Evolutionary conservation across 2,329 filamentous ascomycete species (phyloP), one percentile per base, ranked within the genome.

Genomic region (Epicoccum nigrum): DNA sequence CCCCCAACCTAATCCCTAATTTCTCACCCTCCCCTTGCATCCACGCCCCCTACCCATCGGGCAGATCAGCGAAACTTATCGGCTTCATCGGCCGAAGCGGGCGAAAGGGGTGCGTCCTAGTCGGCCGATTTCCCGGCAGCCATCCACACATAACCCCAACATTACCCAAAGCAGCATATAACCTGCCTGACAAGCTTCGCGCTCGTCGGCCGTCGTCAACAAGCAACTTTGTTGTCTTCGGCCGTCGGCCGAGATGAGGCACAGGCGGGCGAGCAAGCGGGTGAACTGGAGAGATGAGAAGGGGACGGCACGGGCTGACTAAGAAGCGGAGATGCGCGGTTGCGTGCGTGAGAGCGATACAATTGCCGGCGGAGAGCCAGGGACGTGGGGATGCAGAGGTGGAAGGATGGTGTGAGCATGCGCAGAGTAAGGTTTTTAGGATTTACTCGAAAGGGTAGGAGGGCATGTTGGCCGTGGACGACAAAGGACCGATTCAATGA

Each of bases 51-150:
- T 3, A 25, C 6, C 16, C 4, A 34, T 43, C 39, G 45, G 45
- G 13, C 45, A 31, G 25, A 43, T 27, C 25, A 23, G 38, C 37
- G 25, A 37, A 35, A n/a, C 23, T 16, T 31, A 15, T 42, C 38
- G 49, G 49, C 21, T 17, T 12, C 35, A 37, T 51, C 48, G 37
- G 48, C 48, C 48, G 48, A 51, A 47, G 30, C 40, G 39, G 46
- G 23, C 46, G 20, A 39, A 35, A 20, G 9, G 9, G 13, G 16
- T 38, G 35, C 32, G 38, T 16, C 33, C 17, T 40, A 43, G 38
- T 52, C 49, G 49, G 49, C 49, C 43, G 49, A 52, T 52, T 52
- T 52, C 38, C 49, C 49, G 49, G 49, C 49, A 33, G 49, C 33
- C 2, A 39, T 52, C 49, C 20, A 52, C 44, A 17, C 43, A 7